phyloP scores from a whole-genome alignment of 1,139 yeast genomes.

The Hanseniaspora uvarum region DNA sequence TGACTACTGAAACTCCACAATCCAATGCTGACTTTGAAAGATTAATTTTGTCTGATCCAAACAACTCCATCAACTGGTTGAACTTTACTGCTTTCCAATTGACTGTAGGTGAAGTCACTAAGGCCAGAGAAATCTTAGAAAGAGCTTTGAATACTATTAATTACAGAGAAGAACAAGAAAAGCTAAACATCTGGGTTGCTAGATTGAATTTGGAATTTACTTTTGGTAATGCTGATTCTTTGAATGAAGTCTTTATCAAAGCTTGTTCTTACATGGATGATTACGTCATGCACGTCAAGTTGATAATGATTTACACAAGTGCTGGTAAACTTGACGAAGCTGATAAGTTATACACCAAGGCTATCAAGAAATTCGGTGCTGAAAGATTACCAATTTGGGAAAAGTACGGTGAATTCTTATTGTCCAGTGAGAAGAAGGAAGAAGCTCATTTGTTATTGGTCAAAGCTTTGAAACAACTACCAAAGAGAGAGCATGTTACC shows the following conservation, averaged over 20 bases:
- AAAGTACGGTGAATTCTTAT: slow-evolving; percentile 61
- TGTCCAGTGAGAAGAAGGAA: slow-evolving; percentile 47
- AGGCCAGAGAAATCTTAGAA: slow-evolving; percentile 86
- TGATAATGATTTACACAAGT: slow-evolving; percentile 62
- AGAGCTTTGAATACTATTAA: slow-evolving; percentile 85
- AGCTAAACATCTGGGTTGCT: slow-evolving; percentile 92
- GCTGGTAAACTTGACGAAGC: slow-evolving; percentile 66
- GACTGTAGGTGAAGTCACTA: slow-evolving; percentile 84
- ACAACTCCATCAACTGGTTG: slow-evolving; percentile 93
- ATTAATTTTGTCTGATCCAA: slow-evolving; percentile 79
- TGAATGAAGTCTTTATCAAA: slow-evolving; percentile 70
- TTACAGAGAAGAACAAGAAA: slow-evolving; percentile 87
- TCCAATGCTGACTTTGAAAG: slow-evolving; percentile 88
- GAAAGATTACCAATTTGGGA: slow-evolving; percentile 65
- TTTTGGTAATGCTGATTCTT: slow-evolving; percentile 75
- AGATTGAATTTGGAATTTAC: slow-evolving; percentile 84
- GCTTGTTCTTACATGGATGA: slow-evolving; percentile 90
- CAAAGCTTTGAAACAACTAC: slow-evolving; percentile 59
- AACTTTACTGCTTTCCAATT: slow-evolving; percentile 96
- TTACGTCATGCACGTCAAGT: slow-evolving; percentile 63
- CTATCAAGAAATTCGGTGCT: slow-evolving; percentile 72
- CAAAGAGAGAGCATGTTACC: slow-evolving; percentile 69
- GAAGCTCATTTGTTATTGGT: slow-evolving; percentile 63
- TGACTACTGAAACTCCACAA: slow-evolving; percentile 79
- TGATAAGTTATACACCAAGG: slow-evolving; percentile 51